These are phyloP conservation scores for Neofusicoccum laricinum DNA, from an alignment of 2,329 filamentous ascomycete species.

Conservation along the genomic window DNA sequence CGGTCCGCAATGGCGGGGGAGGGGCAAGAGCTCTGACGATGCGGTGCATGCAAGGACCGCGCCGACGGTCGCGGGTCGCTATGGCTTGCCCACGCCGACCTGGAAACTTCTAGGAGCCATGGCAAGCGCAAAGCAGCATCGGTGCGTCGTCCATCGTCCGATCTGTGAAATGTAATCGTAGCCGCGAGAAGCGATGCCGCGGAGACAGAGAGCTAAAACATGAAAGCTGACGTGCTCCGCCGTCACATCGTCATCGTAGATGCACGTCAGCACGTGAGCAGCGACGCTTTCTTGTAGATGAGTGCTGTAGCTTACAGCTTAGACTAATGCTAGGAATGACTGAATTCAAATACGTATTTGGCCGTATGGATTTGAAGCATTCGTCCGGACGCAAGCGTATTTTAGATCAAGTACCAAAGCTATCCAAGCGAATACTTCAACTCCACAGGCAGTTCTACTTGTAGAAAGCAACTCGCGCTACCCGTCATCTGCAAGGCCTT, in stretches of 20 bases:
- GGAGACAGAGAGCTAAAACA: not conserved
- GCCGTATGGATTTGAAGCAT: too few species aligned
- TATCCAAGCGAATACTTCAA: too few species aligned
- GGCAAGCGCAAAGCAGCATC: not conserved
- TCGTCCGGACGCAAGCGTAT: too few species aligned
- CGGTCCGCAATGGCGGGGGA: constrained; percentile 5
- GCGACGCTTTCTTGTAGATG: too few species aligned
- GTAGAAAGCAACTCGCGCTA: too few species aligned
- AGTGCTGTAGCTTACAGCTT: too few species aligned
- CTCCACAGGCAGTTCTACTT: not conserved
- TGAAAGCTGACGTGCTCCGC: not conserved
- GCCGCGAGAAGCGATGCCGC: not conserved
- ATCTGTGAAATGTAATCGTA: not conserved
- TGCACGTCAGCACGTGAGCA: not conserved
- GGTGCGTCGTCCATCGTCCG: not conserved
- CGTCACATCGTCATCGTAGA: not conserved
- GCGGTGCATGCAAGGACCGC: not conserved
- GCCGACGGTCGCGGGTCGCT: not conserved
- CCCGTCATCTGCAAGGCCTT: too few species aligned
- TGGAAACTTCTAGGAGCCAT: not conserved
- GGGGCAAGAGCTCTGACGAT: constrained; percentile 5
- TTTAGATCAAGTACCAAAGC: too few species aligned
- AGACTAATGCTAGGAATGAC: too few species aligned
- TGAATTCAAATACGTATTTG: too few species aligned
- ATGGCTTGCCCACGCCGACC: not conserved